Percentiles rank a stretch among this genome's conserved stretches.
Conservation (phyloP, 192 early-diverging fungal genomes). For the Coemansia sp. region DNA sequence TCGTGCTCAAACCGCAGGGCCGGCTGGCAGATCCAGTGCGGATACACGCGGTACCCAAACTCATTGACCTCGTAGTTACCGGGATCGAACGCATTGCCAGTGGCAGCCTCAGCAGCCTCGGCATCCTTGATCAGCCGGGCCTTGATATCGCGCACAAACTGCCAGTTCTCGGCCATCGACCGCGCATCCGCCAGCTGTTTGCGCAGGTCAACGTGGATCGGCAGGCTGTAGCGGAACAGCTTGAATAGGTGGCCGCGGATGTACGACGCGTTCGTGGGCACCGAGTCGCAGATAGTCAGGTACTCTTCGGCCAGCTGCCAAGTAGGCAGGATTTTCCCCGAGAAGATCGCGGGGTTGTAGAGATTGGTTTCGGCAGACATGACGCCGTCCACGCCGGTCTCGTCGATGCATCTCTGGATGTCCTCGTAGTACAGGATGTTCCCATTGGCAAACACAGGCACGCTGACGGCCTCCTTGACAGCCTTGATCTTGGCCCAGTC, state of each 20-base stretch:
- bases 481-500: conserved; percentile 92
- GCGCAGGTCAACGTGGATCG: conserved; percentile 79
- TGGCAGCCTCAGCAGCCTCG: background rate
- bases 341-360: conserved; percentile 90
- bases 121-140: conserved; percentile 39
- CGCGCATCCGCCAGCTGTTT: conserved; percentile 64
- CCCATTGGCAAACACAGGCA: conserved; percentile 98
- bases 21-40: conserved; percentile 64
- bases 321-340: conserved; percentile 60
- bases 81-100: conserved; percentile 24
- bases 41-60: conserved; percentile 58
- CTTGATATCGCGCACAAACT: conserved; percentile 53
- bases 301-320: conserved; percentile 90
- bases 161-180: conserved; percentile 61
- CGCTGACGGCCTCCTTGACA: conserved; percentile 79
- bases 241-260: conserved; percentile 94
- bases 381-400: conserved; percentile 90
- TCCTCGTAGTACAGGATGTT: conserved; percentile 95
- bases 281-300: conserved; percentile 73
- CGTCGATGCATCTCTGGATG: conserved; percentile 74
- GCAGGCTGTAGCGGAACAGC: conserved; percentile 76
- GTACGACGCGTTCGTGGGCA: conserved; percentile 65
- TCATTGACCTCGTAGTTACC: conserved; percentile 32
- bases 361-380: conserved; percentile 90
- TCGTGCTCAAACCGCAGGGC: conserved; percentile 58